Evolutionary conservation across 495 filamentous ascomycete species (phyloP).

Genomic region (Venustampulla echinocandica): DNA sequence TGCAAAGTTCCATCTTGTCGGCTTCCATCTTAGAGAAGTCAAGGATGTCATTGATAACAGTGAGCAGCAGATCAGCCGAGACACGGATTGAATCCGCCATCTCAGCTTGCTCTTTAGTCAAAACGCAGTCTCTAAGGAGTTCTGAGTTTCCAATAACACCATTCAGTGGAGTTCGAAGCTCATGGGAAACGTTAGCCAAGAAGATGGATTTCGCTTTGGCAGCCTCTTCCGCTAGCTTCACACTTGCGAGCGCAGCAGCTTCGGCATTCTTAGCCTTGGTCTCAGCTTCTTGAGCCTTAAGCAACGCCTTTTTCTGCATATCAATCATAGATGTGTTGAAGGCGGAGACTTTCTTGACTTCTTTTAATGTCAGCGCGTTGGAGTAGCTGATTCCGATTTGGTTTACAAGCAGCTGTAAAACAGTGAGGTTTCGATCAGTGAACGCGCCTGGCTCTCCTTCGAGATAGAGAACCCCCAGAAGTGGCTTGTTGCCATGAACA

Average conservation of each 20-base stretch:
- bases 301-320: slow-evolving; percentile 72
- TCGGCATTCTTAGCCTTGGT: slow-evolving; percentile 56
- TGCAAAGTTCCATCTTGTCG: slow-evolving; percentile 89
- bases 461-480: slow-evolving; percentile 78
- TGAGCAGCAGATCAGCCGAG: slow-evolving; percentile 83
- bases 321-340: slow-evolving; percentile 83
- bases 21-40: slow-evolving; percentile 93
- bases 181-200: slow-evolving; percentile 85
- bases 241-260: slow-evolving; percentile 77
- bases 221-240: slow-evolving; percentile 83
- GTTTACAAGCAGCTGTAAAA: slow-evolving; percentile 78
- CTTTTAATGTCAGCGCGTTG: slow-evolving; percentile 77
- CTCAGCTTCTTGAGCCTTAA: slow-evolving; percentile 53
- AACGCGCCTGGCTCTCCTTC: slow-evolving; percentile 80
- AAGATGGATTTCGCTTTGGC: slow-evolving; percentile 88
- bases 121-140: slow-evolving; percentile 64
- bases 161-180: slow-evolving; percentile 77
- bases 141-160: slow-evolving; percentile 89
- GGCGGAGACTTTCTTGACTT: slow-evolving; percentile 67
- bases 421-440: slow-evolving; percentile 78
- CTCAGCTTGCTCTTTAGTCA: slow-evolving; percentile 75
- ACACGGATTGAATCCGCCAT: slow-evolving; percentile 90
- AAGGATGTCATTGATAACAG: slow-evolving; percentile 89
- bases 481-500: slow-evolving; percentile 60
- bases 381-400: slow-evolving; percentile 84